Evolutionary conservation across 108 stramenopile genomes (phyloP).

Genomic region (Skeletonema grethae): DNA sequence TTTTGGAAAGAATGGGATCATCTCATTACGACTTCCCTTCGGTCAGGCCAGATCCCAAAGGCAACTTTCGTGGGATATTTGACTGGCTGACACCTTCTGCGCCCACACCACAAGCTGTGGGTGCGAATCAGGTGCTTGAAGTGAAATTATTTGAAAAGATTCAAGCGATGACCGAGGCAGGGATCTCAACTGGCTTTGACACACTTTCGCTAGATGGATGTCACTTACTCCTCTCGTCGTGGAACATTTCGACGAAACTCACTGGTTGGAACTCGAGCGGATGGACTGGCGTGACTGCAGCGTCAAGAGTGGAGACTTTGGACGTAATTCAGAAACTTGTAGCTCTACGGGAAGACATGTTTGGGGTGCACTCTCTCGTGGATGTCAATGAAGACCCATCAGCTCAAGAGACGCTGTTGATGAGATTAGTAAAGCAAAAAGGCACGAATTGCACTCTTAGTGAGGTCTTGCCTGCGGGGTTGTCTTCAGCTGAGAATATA

Average conservation of each 20-base stretch:
- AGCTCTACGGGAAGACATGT: constrained; percentile 41
- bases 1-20: constrained; percentile 36
- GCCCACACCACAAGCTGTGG: constrained; percentile 30
- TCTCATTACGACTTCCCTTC: constrained; percentile 38
- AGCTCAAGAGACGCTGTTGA: constrained; percentile 16
- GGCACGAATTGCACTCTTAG: constrained; percentile 32
- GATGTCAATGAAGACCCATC: constrained; percentile 9
- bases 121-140: background rate
- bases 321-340: constrained; percentile 23
- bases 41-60: constrained; percentile 6
- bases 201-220: constrained; percentile 57
- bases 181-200: constrained; percentile 56
- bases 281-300: constrained; percentile 32
- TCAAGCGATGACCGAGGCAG: constrained; percentile 28
- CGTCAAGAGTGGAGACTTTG: constrained; percentile 14
- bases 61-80: constrained; percentile 66
- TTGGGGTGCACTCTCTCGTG: constrained; percentile 33
- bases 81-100: constrained; percentile 62
- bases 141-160: constrained; percentile 25
- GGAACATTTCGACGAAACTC: constrained; percentile 70
- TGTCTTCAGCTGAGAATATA: constrained; percentile 17
- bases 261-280: constrained; percentile 27
- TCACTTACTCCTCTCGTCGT: constrained; percentile 71
- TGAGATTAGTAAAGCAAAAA: constrained; percentile 8
- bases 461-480: constrained; percentile 46